Evolutionary conservation across 352 stramenopile species (phyloP).

Genomic region (Globisporangium echinulatum): DNA sequence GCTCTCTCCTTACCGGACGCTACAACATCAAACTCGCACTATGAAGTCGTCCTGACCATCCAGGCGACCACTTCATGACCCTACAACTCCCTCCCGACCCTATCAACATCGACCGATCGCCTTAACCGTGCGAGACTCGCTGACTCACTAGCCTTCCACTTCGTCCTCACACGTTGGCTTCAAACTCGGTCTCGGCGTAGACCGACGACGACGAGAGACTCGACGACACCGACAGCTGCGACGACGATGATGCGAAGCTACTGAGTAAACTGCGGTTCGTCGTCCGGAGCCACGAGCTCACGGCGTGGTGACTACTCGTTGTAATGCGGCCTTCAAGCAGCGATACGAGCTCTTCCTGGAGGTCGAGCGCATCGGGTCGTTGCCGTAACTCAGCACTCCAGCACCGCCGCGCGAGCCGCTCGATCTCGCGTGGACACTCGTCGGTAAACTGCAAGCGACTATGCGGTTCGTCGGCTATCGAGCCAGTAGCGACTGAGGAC

Average conservation of each 20-base stretch:
- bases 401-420: constrained; percentile 23
- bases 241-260: constrained; percentile 28
- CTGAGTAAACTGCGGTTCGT: constrained; percentile 34
- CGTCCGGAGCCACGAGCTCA: constrained; percentile 47
- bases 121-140: too few relatives aligned
- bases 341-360: constrained; percentile 69
- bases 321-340: constrained; percentile 61
- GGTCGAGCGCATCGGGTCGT: constrained; percentile 55
- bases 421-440: constrained; percentile 42
- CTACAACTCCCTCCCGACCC: too few relatives aligned
- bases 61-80: too few relatives aligned
- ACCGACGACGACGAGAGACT: constrained; percentile 34
- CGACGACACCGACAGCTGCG: constrained; percentile 33
- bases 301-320: constrained; percentile 23
- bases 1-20: too few relatives aligned
- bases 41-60: too few relatives aligned
- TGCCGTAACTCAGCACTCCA: constrained; percentile 42
- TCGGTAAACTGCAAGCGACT: constrained; percentile 29
- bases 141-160: too few relatives aligned
- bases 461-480: neutral
- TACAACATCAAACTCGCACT: too few relatives aligned
- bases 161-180: constrained; percentile 21
- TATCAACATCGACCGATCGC: too few relatives aligned
- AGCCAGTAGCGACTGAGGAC: too few relatives aligned
- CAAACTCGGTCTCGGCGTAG: constrained; percentile 23